Percentiles rank a stretch among this genome's conserved stretches.
Evolutionary conservation across 208 protist genomes (phyloP).

Genomic region (Trypanosoma boissoni): DNA sequence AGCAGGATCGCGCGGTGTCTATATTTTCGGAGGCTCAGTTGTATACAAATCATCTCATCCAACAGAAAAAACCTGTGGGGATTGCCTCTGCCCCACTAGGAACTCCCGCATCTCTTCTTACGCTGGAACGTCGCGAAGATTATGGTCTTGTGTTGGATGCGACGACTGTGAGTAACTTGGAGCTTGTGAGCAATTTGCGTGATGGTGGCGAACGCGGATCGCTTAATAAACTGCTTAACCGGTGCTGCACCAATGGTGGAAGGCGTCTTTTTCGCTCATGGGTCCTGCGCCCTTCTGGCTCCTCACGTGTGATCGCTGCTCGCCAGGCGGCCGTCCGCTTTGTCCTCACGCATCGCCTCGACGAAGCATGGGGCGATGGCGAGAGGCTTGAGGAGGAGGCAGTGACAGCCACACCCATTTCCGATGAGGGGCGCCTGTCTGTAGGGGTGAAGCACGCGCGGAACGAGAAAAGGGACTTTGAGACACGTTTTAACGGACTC

Average conservation of each 20-base stretch:
- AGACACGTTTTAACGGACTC: conserved; percentile 25
- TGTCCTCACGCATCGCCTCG: conserved; percentile 31
- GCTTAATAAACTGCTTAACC: conserved; percentile 64
- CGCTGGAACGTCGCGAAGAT: conserved; percentile 55
- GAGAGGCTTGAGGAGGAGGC: conserved; percentile 2
- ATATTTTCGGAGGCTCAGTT: conserved; percentile 43
- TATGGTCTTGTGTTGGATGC: conserved; percentile 70
- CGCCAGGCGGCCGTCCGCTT: conserved; percentile 67
- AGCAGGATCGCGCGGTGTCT: conserved; percentile 29
- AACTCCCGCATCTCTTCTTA: conserved; percentile 20
- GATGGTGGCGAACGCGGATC: conserved; percentile 69
- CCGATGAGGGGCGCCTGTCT: neutral
- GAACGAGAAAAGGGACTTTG: conserved; percentile 18
- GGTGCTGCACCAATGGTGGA: conserved; percentile 73
- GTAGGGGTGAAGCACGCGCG: neutral
- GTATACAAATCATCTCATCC: conserved; percentile 49
- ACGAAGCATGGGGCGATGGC: conserved; percentile 19
- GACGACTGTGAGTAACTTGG: conserved; percentile 67
- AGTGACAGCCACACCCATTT: neutral
- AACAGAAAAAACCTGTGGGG: neutral
- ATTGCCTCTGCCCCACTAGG: neutral
- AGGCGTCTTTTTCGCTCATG: conserved; percentile 77
- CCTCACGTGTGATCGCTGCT: conserved; percentile 44
- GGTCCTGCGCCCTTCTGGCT: conserved; percentile 76
- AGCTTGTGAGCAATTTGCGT: conserved; percentile 76